Percentiles rank a stretch among this genome's conserved stretches.
Evolutionary conservation across 148 eudicot species (phyloP).

Genomic region (Linanthus parryae): DNA sequence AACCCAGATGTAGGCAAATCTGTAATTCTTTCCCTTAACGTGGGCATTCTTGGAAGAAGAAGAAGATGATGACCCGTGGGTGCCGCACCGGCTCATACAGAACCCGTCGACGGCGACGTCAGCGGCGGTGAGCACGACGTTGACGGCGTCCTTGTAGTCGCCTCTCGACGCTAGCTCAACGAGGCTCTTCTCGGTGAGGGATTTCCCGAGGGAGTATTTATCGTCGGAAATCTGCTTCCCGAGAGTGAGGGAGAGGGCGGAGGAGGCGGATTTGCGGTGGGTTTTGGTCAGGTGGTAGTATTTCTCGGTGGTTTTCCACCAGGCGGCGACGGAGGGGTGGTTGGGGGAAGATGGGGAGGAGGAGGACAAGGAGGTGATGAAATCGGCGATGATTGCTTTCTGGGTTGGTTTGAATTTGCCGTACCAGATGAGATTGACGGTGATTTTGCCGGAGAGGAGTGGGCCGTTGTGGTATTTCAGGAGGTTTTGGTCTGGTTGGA

Average conservation of each 20-base stretch:
- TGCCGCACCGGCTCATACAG: slow-evolving; percentile 36
- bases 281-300: slow-evolving; percentile 8
- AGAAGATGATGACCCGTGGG: no score
- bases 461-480: slow-evolving; percentile 61
- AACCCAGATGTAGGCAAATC: slow-evolving; percentile 47
- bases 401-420: slow-evolving; percentile 21
- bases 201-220: slow-evolving; percentile 25
- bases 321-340: slow-evolving; percentile 35
- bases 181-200: slow-evolving; percentile 15
- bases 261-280: not conserved
- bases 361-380: slow-evolving; percentile 39
- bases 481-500: slow-evolving; percentile 22
- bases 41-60: slow-evolving; percentile 5
- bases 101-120: slow-evolving; percentile 27
- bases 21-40: slow-evolving; percentile 13
- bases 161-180: slow-evolving; percentile 15
- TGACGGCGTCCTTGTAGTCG: slow-evolving; percentile 19
- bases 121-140: slow-evolving; percentile 34
- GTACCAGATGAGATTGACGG: slow-evolving; percentile 67
- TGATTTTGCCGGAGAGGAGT: slow-evolving; percentile 42
- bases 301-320: slow-evolving; percentile 30
- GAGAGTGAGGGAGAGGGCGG: slow-evolving; percentile 6
- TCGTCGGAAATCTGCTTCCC: slow-evolving; percentile 29
- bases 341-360: slow-evolving; percentile 7
- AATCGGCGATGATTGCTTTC: slow-evolving; percentile 22